A percentile compares a stretch with the other conserved stretches of the same genome.
Conservation (phyloP, 2,329 filamentous ascomycete species). For the Stagonosporopsis cucurbitacearum region DNA sequence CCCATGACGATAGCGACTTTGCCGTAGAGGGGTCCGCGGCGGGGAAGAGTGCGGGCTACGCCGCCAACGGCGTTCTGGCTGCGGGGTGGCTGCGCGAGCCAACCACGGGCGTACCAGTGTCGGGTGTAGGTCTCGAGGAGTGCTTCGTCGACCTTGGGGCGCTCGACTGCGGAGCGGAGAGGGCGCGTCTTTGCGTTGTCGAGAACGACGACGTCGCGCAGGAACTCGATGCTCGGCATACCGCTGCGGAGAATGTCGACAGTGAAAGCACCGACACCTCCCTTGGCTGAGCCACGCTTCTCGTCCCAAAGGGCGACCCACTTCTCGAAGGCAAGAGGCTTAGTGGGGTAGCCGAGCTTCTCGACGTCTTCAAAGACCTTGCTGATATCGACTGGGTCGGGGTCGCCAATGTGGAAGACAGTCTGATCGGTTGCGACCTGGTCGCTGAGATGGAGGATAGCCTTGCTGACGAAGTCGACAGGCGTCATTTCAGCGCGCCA, state of each 20-base stretch:
- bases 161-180: conserved; percentile 63
- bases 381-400: conserved; percentile 70
- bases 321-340: conserved; percentile 71
- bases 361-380: conserved; percentile 69
- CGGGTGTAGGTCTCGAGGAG: conserved; percentile 80
- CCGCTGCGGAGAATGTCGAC: conserved; percentile 80
- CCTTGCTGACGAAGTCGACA: conserved; percentile 79
- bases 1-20: conserved; percentile 79
- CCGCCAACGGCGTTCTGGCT: conserved; percentile 56
- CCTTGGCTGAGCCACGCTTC: conserved; percentile 68
- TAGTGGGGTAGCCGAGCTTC: conserved; percentile 73
- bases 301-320: conserved; percentile 78
- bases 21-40: conserved; percentile 67
- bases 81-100: conserved; percentile 70
- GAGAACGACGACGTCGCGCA: conserved; percentile 74
- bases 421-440: conserved; percentile 67
- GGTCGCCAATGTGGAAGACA: conserved; percentile 77
- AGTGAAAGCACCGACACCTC: conserved; percentile 75
- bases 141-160: conserved; percentile 71
- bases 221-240: conserved; percentile 77
- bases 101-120: conserved; percentile 81
- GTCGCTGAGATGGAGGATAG: conserved; percentile 73
- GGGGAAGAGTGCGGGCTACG: conserved; percentile 52
- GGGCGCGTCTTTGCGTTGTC: conserved; percentile 73
- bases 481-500: conserved; percentile 87